Evolutionary conservation across 192 early-diverging fungal species (phyloP).

Genomic region (Jimgerdemannia flammicorona): DNA sequence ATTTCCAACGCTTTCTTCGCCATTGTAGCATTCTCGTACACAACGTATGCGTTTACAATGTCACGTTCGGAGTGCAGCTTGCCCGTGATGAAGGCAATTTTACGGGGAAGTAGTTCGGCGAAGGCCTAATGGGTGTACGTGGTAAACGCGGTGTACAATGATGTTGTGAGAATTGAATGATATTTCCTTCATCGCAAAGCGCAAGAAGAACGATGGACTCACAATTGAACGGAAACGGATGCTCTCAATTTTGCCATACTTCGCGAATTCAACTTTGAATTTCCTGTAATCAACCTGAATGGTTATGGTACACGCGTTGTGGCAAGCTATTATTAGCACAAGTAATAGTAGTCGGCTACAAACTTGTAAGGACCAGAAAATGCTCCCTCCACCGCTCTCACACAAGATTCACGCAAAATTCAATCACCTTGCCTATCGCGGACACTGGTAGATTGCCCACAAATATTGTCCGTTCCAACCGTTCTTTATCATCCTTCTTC

Average conservation of each 20-base stretch:
- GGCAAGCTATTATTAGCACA: too few relatives aligned
- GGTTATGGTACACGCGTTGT: too few relatives aligned
- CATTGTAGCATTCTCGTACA: slow-evolving; percentile 58
- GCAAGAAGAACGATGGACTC: slow-evolving; percentile 22
- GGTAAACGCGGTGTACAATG: background rate
- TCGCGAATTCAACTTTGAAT: slow-evolving; percentile 62
- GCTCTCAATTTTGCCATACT: slow-evolving; percentile 74
- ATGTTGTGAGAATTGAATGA: background rate
- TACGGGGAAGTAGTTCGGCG: slow-evolving; percentile 63
- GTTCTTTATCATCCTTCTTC: slow-evolving; percentile 39
- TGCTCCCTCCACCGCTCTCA: too few relatives aligned
- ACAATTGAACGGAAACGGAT: slow-evolving; percentile 89
- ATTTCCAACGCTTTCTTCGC: slow-evolving; percentile 60
- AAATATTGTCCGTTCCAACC: slow-evolving; percentile 79
- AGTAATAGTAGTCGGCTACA: too few relatives aligned
- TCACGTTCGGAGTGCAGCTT: slow-evolving; percentile 84
- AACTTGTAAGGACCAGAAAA: too few relatives aligned
- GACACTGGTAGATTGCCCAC: slow-evolving; percentile 85
- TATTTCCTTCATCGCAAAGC: slow-evolving; percentile 22
- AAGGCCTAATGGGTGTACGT: slow-evolving; percentile 38
- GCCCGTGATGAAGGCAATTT: slow-evolving; percentile 78
- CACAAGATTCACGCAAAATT: background rate
- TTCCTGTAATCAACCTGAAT: slow-evolving; percentile 39
- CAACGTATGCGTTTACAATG: slow-evolving; percentile 87
- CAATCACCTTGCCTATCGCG: slow-evolving; percentile 39